Percentiles rank a stretch among this genome's conserved stretches.
Evolutionary conservation across 805 yeast species (phyloP).

Genomic region (Sugiyamaella americana): DNA sequence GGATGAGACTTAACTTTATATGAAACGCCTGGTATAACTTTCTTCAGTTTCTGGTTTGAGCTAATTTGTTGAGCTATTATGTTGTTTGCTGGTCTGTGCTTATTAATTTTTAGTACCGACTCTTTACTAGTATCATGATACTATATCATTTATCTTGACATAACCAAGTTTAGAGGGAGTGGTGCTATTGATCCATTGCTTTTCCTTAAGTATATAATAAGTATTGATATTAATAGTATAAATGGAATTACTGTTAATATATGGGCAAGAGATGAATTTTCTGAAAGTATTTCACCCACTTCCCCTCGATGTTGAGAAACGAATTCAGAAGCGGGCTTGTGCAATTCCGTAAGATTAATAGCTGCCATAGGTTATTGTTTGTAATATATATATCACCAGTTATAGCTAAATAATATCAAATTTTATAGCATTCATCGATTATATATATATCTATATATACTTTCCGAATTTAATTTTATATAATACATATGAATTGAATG

Average conservation of each 20-base stretch:
- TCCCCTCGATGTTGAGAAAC: background rate
- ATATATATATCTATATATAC: too few species aligned
- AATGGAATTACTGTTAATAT: background rate
- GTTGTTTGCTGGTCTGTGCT: too few species aligned
- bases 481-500: too few species aligned
- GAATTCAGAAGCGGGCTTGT: background rate
- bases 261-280: background rate
- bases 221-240: background rate
- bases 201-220: background rate
- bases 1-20: too few species aligned
- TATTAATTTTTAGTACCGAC: too few species aligned
- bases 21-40: too few species aligned
- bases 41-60: too few species aligned
- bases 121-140: too few species aligned
- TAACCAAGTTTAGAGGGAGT: background rate
- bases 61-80: too few species aligned
- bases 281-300: background rate
- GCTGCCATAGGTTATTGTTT: background rate
- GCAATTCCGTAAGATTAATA: background rate
- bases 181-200: background rate
- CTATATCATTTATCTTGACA: too few species aligned
- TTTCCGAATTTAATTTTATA: too few species aligned
- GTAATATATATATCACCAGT: background rate
- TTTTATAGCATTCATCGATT: background rate
- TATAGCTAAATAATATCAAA: background rate